Evolutionary conservation across 2,329 filamentous ascomycete genomes (phyloP).

Genomic region (Orbilia ellipsospora): DNA sequence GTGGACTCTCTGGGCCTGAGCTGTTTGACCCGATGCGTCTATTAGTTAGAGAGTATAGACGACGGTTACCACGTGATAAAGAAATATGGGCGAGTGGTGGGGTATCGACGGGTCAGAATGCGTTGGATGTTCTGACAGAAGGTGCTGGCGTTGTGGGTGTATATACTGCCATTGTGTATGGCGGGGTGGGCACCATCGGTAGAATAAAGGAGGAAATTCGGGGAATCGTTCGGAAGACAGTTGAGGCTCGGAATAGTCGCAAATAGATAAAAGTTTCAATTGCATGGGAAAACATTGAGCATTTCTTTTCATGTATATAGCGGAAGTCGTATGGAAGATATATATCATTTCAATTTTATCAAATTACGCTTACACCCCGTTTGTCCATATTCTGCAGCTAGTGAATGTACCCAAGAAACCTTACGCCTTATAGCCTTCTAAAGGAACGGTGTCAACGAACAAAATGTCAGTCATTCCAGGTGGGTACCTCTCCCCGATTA

Average conservation of each 20-base stretch:
- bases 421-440: constrained; percentile 38
- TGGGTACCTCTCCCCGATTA: constrained; percentile 46
- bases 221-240: constrained; percentile 55
- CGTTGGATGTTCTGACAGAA: constrained; percentile 81
- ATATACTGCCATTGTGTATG: constrained; percentile 80
- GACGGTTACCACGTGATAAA: constrained; percentile 70
- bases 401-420: no score
- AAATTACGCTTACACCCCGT: background rate
- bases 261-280: constrained; percentile 31
- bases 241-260: constrained; percentile 18
- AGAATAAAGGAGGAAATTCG: constrained; percentile 74
- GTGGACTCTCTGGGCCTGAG: constrained; percentile 90
- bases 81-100: constrained; percentile 94
- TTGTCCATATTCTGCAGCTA: no score
- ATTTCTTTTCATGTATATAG: constrained; percentile 14
- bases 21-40: constrained; percentile 83
- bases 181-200: constrained; percentile 73
- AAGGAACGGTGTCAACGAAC: constrained; percentile 46
- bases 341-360: background rate
- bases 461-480: constrained; percentile 27
- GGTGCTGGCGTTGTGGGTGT: constrained; percentile 92
- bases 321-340: background rate
- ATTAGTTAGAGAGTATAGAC: constrained; percentile 82
- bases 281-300: constrained; percentile 13
- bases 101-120: constrained; percentile 88